Base-by-base conservation (phyloP, 2,329 filamentous ascomycete species). In the Penicillium corylophilum region DNA sequence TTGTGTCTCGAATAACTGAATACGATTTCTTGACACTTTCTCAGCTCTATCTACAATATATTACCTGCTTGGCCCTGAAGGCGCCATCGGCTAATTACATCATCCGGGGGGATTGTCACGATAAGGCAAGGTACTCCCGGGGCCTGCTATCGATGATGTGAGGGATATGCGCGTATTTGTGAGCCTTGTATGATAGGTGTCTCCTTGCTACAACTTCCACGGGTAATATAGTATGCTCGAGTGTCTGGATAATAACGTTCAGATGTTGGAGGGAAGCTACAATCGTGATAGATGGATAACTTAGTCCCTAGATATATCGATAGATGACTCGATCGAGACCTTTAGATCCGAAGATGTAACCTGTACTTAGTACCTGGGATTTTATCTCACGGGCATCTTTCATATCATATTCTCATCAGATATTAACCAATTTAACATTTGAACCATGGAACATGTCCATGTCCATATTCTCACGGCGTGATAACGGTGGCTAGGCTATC, bases 401-500 rank as follows among this genome's bases (percentile, higher is more conserved):
- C n/a, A 6, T 7, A 1, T 2, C 31, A 2, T 8, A n/a, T 35
- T 35, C 31, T 35, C 4, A 16, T 16, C 7, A 26, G 24, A n/a
- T n/a, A n/a, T n/a, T n/a, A n/a, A n/a, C n/a, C n/a, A n/a, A n/a
- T n/a, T n/a, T n/a, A n/a, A n/a, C n/a, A n/a, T n/a, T n/a, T n/a
- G n/a, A n/a, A n/a, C 7, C 9, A 28, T 28, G 9, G 24, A 28
- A 28, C n/a, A n/a, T 22, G 24, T 18, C 29, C 38, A 38, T 44
- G 46, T 49, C 26, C 26, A 28, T 28, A 46, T 39, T 47, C 36
- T 10, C 24, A 20, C 13, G 24, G 35, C n/a, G 12, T 31, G 40
- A n/a, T 20, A 29, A 26, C 23, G 40, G n/a, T 29, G 5, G 4
- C 23, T 18, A 42, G 40, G 20, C 22, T 42, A 57, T 51, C 48